A percentile compares a stretch with the other conserved stretches of the same genome.
phyloP scores from a whole-genome alignment of 1,284 basidiomycete species.

The Amylostereum chailletii region DNA sequence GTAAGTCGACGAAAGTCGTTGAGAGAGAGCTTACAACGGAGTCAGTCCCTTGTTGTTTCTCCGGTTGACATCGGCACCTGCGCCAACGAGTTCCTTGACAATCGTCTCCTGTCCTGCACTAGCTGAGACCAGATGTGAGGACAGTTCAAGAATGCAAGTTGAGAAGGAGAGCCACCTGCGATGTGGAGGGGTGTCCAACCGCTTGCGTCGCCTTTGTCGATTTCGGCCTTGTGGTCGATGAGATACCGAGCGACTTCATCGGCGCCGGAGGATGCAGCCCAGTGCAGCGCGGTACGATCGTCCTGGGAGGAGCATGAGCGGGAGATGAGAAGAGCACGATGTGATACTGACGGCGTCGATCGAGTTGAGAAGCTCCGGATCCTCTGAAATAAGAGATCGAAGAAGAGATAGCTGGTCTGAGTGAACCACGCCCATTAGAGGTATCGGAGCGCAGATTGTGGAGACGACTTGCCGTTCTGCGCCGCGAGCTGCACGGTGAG shows the following conservation, averaged over 20 bases:
- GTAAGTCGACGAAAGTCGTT: slow-evolving; percentile 4
- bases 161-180: slow-evolving; percentile 46
- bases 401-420: slow-evolving; percentile 73
- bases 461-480: slow-evolving; percentile 4
- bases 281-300: slow-evolving; percentile 83
- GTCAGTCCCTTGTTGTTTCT: slow-evolving; percentile 84
- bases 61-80: slow-evolving; percentile 78
- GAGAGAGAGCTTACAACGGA: slow-evolving; percentile 56
- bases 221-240: slow-evolving; percentile 62
- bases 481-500: slow-evolving; percentile 3
- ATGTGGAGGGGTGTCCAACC: slow-evolving; percentile 89
- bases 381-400: slow-evolving; percentile 59
- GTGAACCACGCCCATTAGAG: neutral
- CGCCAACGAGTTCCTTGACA: slow-evolving; percentile 74
- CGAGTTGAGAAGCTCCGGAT: slow-evolving; percentile 59
- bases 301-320: slow-evolving; percentile 43
- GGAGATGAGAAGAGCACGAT: neutral
- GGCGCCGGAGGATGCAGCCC: slow-evolving; percentile 75
- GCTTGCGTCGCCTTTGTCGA: slow-evolving; percentile 63
- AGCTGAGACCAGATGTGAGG: slow-evolving; percentile 22
- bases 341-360: slow-evolving; percentile 51
- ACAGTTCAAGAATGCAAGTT: neutral
- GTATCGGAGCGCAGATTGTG: neutral
- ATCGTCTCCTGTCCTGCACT: slow-evolving; percentile 77
- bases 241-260: slow-evolving; percentile 67